Evolutionary conservation across 1,139 yeast genomes (phyloP), one percentile per base, ranked within the genome.

Genomic region (Kurtzmaniella quercitrusa): DNA sequence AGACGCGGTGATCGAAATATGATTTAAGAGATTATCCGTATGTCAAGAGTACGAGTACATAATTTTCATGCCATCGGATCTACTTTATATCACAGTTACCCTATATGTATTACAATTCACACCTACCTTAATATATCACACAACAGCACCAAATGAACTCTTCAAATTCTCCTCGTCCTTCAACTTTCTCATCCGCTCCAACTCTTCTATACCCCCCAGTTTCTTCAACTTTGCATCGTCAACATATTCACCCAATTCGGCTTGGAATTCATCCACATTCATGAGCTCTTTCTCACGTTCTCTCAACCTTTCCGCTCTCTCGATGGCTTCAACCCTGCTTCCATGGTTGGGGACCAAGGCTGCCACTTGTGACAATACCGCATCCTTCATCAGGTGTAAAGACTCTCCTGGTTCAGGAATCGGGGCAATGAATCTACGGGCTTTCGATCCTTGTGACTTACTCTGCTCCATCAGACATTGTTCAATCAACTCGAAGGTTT

Each of bases 131-230:
- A 29, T 29, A 12, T 29, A 29, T 31, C 14, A 31, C 18, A 31
- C 18, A 5, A 36, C 25, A 9, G 16, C 41, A 1, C 75, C 75
- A 45, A 68, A 60, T 2, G 71, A 59, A 48, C 65, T 77, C 53
- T 81, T 80, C 47, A 85, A 61, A 55, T 84, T 84, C 51, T 82
- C 83, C 42, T 71, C 77, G 62, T 91, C 96, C 48, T 85, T 83
- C 48, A 75, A 65, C 54, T 71, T 74, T 50, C 96, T 72, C 42
- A 73, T 57, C 46, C 89, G 73, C 55, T 91, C 98, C 16, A 88
- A 68, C 53, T 90, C 97, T 48, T 85, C 94, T 34, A 90, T 76
- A 2, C 98, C 97, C 2, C 97, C 98, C 25, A 89, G 80, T 50
- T 80, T 84, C 57, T 86, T 88, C 46, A 90, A 70, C 55, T 77